Percentiles rank a stretch among this genome's conserved stretches.
Conservation (phyloP, 305 asterid species). For the Ajuga reptans region DNA sequence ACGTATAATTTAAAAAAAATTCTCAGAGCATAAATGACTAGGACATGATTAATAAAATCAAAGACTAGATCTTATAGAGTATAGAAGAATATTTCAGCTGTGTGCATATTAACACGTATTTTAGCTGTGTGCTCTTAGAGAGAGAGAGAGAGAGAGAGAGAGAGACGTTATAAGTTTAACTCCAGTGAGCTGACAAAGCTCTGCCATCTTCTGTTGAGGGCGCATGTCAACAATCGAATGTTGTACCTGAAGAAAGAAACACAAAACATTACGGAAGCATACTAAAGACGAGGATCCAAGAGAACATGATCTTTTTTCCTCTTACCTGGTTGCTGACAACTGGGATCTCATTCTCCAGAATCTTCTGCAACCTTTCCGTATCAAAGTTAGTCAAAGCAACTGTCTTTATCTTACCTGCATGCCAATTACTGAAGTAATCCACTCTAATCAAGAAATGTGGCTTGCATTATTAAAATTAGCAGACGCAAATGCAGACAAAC, state of each 20-base stretch:
- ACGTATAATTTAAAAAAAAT: not conserved
- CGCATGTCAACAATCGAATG: slow-evolving; percentile 98
- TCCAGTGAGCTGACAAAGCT: slow-evolving; percentile 76
- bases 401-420: slow-evolving; percentile 91
- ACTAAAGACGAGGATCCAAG: not conserved
- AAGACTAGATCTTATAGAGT: not conserved
- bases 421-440: slow-evolving; percentile 29
- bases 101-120: too few species aligned
- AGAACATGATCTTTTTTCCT: not conserved
- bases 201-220: slow-evolving; percentile 95
- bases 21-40: not conserved
- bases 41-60: not conserved
- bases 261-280: not conserved
- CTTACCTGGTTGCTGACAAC: slow-evolving; percentile 88
- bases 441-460: slow-evolving; percentile 27
- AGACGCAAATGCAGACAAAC: slow-evolving; percentile 35
- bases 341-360: slow-evolving; percentile 83
- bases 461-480: slow-evolving; percentile 2
- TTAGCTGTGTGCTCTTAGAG: not conserved
- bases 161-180: slow-evolving; percentile 92
- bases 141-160: slow-evolving; percentile 38
- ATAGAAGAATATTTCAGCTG: too few species aligned
- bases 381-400: slow-evolving; percentile 92
- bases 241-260: slow-evolving; percentile 61
- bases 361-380: slow-evolving; percentile 66